phyloP scores from a whole-genome alignment of 2,329 filamentous ascomycete species.

The Ophiostoma triangulosporum region DNA sequence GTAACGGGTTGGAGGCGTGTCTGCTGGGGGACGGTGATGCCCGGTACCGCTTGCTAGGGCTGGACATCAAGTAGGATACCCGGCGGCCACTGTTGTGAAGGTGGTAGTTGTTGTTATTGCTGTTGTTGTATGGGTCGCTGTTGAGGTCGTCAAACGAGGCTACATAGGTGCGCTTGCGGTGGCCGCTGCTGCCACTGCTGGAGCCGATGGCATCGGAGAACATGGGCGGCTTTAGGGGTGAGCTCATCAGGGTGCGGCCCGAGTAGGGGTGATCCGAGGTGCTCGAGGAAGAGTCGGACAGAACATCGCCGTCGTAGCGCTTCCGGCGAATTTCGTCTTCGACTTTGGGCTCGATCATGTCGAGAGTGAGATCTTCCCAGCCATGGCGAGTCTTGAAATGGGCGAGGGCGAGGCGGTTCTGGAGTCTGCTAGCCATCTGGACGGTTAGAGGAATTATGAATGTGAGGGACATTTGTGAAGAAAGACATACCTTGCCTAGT shows the following conservation, averaged over 20 bases:
- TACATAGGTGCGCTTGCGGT: slow-evolving; percentile 50
- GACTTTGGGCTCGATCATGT: slow-evolving; percentile 71
- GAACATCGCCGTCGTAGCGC: slow-evolving; percentile 56
- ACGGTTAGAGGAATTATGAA: slow-evolving; percentile 2
- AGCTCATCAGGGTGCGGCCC: slow-evolving; percentile 58
- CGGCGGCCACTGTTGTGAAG: slow-evolving; percentile 14
- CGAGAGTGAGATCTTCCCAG: slow-evolving; percentile 80
- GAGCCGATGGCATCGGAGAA: slow-evolving; percentile 73
- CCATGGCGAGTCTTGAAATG: slow-evolving; percentile 96
- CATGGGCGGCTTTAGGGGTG: slow-evolving; percentile 67
- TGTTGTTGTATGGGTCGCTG: slow-evolving; percentile 12
- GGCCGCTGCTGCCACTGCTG: slow-evolving; percentile 52
- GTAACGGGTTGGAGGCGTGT: slow-evolving; percentile 57
- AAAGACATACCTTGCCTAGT: slow-evolving; percentile 53
- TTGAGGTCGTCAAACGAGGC: slow-evolving; percentile 38
- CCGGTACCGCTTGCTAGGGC: slow-evolving; percentile 57
- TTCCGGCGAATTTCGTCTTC: slow-evolving; percentile 67
- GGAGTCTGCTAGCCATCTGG: slow-evolving; percentile 83
- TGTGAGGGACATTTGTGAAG: not conserved
- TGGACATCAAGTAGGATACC: slow-evolving; percentile 25
- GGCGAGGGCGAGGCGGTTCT: slow-evolving; percentile 87
- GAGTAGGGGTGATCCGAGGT: slow-evolving; percentile 65
- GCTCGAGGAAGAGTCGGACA: slow-evolving; percentile 79
- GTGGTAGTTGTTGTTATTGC: not conserved
- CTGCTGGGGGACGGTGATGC: slow-evolving; percentile 43